These are phyloP conservation scores for Chrysanthemum seticuspe DNA, from an alignment of 129 eudicot genomes.

Conservation along the genomic window DNA sequence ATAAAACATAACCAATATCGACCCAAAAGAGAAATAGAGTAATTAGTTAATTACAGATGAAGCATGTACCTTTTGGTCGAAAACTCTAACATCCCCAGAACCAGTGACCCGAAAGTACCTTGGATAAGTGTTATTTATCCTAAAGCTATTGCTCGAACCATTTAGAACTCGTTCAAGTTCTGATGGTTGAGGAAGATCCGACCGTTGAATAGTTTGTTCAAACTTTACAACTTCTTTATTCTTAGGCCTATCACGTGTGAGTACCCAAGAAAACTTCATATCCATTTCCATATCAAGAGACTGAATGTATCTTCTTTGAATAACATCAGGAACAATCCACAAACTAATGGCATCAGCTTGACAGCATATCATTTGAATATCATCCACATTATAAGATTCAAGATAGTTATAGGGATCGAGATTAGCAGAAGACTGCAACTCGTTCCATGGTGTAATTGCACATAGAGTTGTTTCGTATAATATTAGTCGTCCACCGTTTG, in stretches of 20 bases:
- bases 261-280: slow-evolving; percentile 77
- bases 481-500: slow-evolving; percentile 71
- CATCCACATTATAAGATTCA: slow-evolving; percentile 61
- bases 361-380: slow-evolving; percentile 91
- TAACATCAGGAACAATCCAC: slow-evolving; percentile 89
- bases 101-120: slow-evolving; percentile 93
- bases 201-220: slow-evolving; percentile 49
- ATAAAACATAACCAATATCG: no score
- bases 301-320: slow-evolving; percentile 55
- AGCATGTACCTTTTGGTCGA: slow-evolving; percentile 72
- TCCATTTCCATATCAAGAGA: slow-evolving; percentile 63
- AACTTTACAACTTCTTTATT: slow-evolving; percentile 86
- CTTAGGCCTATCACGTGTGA: slow-evolving; percentile 90
- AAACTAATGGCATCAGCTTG: slow-evolving; percentile 84
- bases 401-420: slow-evolving; percentile 79
- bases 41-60: neutral
- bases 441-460: slow-evolving; percentile 63
- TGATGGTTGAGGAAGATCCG: slow-evolving; percentile 63
- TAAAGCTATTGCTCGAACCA: slow-evolving; percentile 71
- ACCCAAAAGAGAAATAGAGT: neutral
- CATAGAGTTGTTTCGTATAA: slow-evolving; percentile 83
- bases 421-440: slow-evolving; percentile 33
- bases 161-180: slow-evolving; percentile 71
- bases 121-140: slow-evolving; percentile 70
- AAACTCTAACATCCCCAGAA: slow-evolving; percentile 90